Conservation (phyloP, 169 alveolate genomes). For the Babesia divergens region DNA sequence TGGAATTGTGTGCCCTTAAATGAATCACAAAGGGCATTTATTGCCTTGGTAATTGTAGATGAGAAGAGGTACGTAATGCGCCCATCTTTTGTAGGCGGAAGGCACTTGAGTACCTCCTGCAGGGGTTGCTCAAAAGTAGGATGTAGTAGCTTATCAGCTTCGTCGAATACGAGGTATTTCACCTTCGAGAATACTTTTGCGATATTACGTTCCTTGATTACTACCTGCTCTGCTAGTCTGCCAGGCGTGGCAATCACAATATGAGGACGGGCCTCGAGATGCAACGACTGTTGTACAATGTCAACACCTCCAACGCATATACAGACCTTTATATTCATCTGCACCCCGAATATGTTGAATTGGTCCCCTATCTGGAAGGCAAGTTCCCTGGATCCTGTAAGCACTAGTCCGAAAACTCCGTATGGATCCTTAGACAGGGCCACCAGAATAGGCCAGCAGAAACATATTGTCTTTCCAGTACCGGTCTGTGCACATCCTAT, state of each 20-base stretch:
- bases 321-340: conserved; percentile 79
- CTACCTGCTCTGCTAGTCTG: conserved; percentile 85
- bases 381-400: conserved; percentile 97
- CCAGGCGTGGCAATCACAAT: conserved; percentile 97
- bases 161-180: conserved; percentile 92
- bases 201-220: conserved; percentile 67
- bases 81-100: conserved; percentile 74
- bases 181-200: conserved; percentile 78
- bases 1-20: conserved; percentile 36
- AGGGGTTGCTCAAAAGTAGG: conserved; percentile 81
- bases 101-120: conserved; percentile 63
- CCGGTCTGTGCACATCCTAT: conserved; percentile 96
- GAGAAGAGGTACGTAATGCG: conserved; percentile 94
- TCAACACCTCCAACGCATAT: conserved; percentile 92
- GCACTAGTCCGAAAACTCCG: conserved; percentile 91
- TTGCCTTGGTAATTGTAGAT: conserved; percentile 92
- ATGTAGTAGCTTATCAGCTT: conserved; percentile 93
- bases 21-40: conserved; percentile 12
- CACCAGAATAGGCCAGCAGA: conserved; percentile 92
- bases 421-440: conserved; percentile 90
- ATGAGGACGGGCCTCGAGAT: conserved; percentile 88
- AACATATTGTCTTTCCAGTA: conserved; percentile 97
- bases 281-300: conserved; percentile 71
- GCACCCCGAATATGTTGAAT: conserved; percentile 88
- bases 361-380: conserved; percentile 94